Conservation (phyloP, 2,329 filamentous ascomycete genomes). For the Penicillium sp. region DNA sequence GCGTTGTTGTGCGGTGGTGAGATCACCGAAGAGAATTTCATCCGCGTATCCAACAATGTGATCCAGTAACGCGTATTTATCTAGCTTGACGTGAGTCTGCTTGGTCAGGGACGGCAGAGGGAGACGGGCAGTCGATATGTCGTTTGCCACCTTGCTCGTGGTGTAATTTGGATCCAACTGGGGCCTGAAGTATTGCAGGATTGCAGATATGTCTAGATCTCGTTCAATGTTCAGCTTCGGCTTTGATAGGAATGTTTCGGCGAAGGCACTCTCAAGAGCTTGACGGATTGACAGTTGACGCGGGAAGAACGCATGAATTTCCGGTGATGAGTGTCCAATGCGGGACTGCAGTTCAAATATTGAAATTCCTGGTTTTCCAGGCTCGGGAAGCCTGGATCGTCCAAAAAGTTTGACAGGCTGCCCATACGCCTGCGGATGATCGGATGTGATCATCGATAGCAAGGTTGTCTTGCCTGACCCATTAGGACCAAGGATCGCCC, state of each 20-base stretch:
- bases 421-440: slow-evolving; percentile 92
- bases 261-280: slow-evolving; percentile 81
- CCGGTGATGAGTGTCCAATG: slow-evolving; percentile 89
- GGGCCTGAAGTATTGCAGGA: slow-evolving; percentile 70
- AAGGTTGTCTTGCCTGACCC: slow-evolving; percentile 94
- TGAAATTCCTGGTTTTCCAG: slow-evolving; percentile 70
- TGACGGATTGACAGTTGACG: slow-evolving; percentile 69
- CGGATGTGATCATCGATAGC: slow-evolving; percentile 86
- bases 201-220: slow-evolving; percentile 61
- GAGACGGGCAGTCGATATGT: slow-evolving; percentile 20
- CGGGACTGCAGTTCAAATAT: slow-evolving; percentile 89
- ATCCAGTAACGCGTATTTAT: slow-evolving; percentile 16
- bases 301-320: slow-evolving; percentile 91
- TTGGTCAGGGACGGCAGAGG: slow-evolving; percentile 24
- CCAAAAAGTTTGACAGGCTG: slow-evolving; percentile 85
- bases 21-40: slow-evolving; percentile 69
- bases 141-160: slow-evolving; percentile 5
- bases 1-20: slow-evolving; percentile 58
- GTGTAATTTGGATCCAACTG: slow-evolving; percentile 64
- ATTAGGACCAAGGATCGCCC: slow-evolving; percentile 91
- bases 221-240: slow-evolving; percentile 62
- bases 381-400: slow-evolving; percentile 71
- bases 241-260: slow-evolving; percentile 75
- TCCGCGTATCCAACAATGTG: slow-evolving; percentile 64
- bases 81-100: neutral